Base-by-base conservation (phyloP, 257 asterid genomes). In the Avicennia marina region DNA sequence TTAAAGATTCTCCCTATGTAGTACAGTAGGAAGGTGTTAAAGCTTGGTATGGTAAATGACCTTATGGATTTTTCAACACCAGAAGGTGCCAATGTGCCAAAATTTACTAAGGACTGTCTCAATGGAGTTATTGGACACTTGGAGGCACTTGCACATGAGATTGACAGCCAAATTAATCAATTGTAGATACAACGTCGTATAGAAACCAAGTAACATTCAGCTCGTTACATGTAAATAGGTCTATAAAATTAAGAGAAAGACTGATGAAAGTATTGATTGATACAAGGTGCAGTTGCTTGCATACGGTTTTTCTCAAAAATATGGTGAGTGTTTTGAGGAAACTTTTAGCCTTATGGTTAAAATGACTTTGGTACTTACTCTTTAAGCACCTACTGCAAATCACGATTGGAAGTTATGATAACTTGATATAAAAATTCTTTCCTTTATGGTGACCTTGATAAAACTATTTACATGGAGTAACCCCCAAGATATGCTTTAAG, bases 191-290 rank as follows among this genome's bases (percentile, higher is more conserved):
- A n/a, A n/a, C n/a, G n/a, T n/a, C n/a, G n/a, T n/a, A n/a, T n/a
- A n/a, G n/a, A n/a, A n/a, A n/a, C n/a, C n/a, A n/a, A n/a, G n/a
- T n/a, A n/a, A n/a, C n/a, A n/a, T n/a, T n/a, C n/a, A n/a, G n/a
- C n/a, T n/a, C n/a, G n/a, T 64, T n/a, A 42, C 62, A 0, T 53
- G 63, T 4, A 64, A 55, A 38, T 31, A 58, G 70, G 52, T 45
- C 17, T 45, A 56, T n/a, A 36, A 32, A 46, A 19, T 29, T 6
- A 45, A 64, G 31, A 10, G 44, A 7, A 63, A 32, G 24, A 36
- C 12, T 1, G 46, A 63, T 13, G 53, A 52, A 1, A n/a, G 17
- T 4, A 12, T 63, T 0, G 55, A 63, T 0, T 41, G 25, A 6
- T 53, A 0, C 6, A 63, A 52, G 19, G 62, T 57, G 3, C 39